Evolutionary conservation across 2,329 filamentous ascomycete species (phyloP), one percentile per base, ranked within the genome.

Genomic region (Cytospora chrysosperma): DNA sequence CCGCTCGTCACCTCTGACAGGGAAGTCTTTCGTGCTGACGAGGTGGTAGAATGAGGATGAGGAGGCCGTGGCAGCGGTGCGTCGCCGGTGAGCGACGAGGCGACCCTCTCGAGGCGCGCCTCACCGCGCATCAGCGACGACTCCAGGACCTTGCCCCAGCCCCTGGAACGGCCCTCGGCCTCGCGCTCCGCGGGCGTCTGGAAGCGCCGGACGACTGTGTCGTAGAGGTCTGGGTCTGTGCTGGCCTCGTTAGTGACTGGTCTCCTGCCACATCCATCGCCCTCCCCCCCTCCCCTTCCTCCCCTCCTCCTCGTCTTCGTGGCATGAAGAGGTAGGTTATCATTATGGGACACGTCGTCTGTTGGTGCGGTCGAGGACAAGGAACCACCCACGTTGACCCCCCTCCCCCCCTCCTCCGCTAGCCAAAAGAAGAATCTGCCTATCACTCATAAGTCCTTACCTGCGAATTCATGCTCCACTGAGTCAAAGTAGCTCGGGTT

Each of bases 201-300:
- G 73, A 93, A 93, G 58, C 86, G 86, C 59, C 91, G 87, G 65
- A 97, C 85, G 27, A 96, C 82, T 59, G 86, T 84, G 74, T 96
- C 91, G 79, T 96, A 96, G 34, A 96, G 83, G 10, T 94, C 78
- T 1, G 92, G 92, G 75, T 95, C 91, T 83, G 63, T 13, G n/a
- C 3, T 10, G 0, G 1, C 3, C 13, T 8, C 2, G 27, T 61
- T 27, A 64, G 53, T 15, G 6, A 24, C 19, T 28, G 8, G 19
- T 19, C 3, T n/a, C n/a, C n/a, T n/a, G n/a, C n/a, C n/a, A n/a
- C n/a, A n/a, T n/a, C n/a, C n/a, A n/a, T n/a, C n/a, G n/a, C n/a
- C n/a, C n/a, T 4, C 13, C 32, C 32, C 32, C 12, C 3, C 2
- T 4, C n/a, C 21, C n/a, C 4, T 21, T 56, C n/a, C 53, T 9